Conservation (phyloP, 805 yeast genomes). For the Nematodospora valgi region DNA sequence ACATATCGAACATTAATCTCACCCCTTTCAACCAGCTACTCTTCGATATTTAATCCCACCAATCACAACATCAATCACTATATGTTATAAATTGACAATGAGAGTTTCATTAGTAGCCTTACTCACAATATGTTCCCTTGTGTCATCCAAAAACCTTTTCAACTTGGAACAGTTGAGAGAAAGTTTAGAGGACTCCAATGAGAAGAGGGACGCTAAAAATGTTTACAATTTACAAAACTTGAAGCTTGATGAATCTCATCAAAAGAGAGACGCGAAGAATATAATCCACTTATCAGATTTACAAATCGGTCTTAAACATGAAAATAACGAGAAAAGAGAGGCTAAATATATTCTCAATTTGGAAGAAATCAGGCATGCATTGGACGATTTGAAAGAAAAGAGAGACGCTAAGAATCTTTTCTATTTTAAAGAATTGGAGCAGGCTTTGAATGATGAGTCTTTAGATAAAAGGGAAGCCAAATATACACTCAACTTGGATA, state of each 20-base stretch:
- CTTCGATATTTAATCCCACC: no score
- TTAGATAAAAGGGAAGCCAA: no score
- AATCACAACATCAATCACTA: no score
- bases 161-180: conserved; percentile 13
- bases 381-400: conserved; percentile 3
- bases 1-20: no score
- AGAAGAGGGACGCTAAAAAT: conserved; percentile 18
- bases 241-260: not conserved
- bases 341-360: conserved; percentile 13
- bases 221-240: conserved; percentile 14
- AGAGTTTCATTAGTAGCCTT: no score
- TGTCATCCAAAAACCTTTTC: conserved; percentile 9
- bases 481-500: no score
- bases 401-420: no score
- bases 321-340: conserved; percentile 9
- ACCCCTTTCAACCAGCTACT: no score
- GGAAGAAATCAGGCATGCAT: not conserved
- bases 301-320: not conserved
- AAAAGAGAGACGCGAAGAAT: conserved; percentile 9
- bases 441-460: no score
- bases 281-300: conserved; percentile 7
- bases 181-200: conserved; percentile 1
- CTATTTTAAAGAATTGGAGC: no score
- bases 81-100: no score
- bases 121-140: no score